phyloP scores from a whole-genome alignment of 2,329 filamentous ascomycete genomes.

The Biscogniauxia marginata region DNA sequence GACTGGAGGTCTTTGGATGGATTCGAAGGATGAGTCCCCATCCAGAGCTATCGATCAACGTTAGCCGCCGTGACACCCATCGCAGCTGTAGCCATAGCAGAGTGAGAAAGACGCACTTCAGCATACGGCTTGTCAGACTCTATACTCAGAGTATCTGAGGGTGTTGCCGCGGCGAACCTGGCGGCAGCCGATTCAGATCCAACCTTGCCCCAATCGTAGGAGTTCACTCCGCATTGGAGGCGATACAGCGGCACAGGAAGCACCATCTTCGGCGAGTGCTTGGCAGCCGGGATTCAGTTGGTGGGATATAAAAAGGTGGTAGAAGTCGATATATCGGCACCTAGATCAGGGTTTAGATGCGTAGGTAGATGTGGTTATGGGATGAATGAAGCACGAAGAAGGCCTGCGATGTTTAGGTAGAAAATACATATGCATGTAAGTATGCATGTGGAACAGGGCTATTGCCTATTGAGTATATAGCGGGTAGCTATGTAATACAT shows the following conservation, averaged over 20 bases:
- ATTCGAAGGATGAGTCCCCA: slow-evolving; percentile 96
- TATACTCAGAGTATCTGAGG: slow-evolving; percentile 70
- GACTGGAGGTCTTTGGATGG: slow-evolving; percentile 87
- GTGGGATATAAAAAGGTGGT: not conserved
- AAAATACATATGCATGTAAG: too few relatives aligned
- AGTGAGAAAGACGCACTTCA: slow-evolving; percentile 59
- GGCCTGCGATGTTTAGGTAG: too few relatives aligned
- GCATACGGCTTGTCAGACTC: slow-evolving; percentile 90
- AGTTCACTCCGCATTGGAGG: slow-evolving; percentile 90
- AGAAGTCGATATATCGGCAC: too few relatives aligned
- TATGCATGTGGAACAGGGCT: too few relatives aligned
- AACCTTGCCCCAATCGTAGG: slow-evolving; percentile 98
- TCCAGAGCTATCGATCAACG: slow-evolving; percentile 72
- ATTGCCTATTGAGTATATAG: too few relatives aligned
- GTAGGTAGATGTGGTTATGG: too few relatives aligned
- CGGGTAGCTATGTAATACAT: too few relatives aligned
- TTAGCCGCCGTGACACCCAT: slow-evolving; percentile 10
- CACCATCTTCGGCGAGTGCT: slow-evolving; percentile 23
- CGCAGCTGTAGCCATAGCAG: too few relatives aligned
- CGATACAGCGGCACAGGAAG: slow-evolving; percentile 81
- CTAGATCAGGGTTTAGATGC: too few relatives aligned
- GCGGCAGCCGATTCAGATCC: slow-evolving; percentile 85
- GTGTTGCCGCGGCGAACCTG: slow-evolving; percentile 82
- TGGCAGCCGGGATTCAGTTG: not conserved
- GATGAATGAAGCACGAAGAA: too few relatives aligned